Conservation (phyloP, 2,329 filamentous ascomycete genomes). For the Calonectria hawksworthii region DNA sequence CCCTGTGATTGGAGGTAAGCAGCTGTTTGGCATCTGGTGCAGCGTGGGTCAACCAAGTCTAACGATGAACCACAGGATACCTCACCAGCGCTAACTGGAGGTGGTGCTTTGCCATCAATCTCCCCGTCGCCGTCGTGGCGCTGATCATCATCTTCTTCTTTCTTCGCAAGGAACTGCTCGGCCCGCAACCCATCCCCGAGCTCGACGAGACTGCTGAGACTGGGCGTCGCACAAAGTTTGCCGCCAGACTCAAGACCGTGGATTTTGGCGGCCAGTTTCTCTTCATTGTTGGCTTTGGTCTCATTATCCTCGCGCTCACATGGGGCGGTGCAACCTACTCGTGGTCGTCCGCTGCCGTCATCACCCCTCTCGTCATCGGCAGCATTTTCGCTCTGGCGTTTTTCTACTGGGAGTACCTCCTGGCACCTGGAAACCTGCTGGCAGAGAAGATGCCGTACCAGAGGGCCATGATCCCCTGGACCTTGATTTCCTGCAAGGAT, state of each 20-base stretch:
- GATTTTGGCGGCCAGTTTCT: constrained; percentile 69
- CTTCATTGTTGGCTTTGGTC: constrained; percentile 67
- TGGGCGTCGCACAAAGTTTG: constrained; percentile 51
- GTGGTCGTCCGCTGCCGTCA: constrained; percentile 64
- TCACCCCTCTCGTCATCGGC: constrained; percentile 64
- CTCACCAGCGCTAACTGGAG: constrained; percentile 71
- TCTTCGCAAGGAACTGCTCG: constrained; percentile 71
- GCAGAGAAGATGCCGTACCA: constrained; percentile 66
- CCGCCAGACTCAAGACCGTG: constrained; percentile 64
- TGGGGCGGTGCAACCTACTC: constrained; percentile 69
- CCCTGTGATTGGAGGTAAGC: constrained; percentile 69
- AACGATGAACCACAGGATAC: constrained; percentile 51
- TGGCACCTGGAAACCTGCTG: constrained; percentile 63
- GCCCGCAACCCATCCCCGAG: constrained; percentile 62
- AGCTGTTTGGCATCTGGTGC: neutral
- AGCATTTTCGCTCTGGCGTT: constrained; percentile 57
- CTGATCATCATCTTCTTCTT: constrained; percentile 69
- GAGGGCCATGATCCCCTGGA: constrained; percentile 74
- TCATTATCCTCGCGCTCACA: constrained; percentile 67
- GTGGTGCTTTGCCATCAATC: constrained; percentile 76
- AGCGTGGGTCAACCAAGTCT: neutral
- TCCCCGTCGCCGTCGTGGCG: constrained; percentile 67
- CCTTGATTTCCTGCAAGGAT: constrained; percentile 69
- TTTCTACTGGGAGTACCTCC: constrained; percentile 66
- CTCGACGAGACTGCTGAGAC: constrained; percentile 56